Evolutionary conservation across 192 early-diverging fungal species (phyloP).

Genomic region (Glomus cerebriforme): DNA sequence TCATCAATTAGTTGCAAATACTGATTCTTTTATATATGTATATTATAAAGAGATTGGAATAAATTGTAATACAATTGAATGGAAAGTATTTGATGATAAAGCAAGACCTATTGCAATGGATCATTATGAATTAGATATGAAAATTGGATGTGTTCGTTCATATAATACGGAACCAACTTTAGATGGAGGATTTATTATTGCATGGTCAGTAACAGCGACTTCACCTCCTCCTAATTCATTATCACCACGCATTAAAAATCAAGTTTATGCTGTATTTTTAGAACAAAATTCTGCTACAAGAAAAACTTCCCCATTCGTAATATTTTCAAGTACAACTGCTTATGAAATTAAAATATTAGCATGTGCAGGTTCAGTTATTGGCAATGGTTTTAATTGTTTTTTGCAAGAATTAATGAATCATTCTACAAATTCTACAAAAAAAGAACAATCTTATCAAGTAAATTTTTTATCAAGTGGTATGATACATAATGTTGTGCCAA

Average conservation of each 20-base stretch:
- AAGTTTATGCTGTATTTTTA: not conserved
- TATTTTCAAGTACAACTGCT: conserved; percentile 6
- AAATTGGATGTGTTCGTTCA: not conserved
- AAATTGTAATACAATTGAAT: not conserved
- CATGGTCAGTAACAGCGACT: not conserved
- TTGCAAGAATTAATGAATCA: conserved; percentile 2
- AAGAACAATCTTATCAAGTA: not conserved
- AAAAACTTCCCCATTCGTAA: not conserved
- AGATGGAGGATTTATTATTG: conserved; percentile 1
- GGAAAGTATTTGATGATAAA: conserved; percentile 3
- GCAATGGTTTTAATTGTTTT: conserved; percentile 1
- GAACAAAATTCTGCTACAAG: not conserved
- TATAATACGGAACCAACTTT: not conserved
- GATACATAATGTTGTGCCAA: not conserved
- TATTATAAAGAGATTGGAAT: not conserved
- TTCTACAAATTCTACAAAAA: not conserved
- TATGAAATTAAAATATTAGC: conserved; percentile 8
- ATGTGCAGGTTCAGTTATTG: conserved; percentile 5
- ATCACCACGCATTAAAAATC: not conserved
- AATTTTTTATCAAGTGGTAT: conserved; percentile 14
- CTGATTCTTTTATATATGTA: conserved; percentile 3
- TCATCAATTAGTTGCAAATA: not conserved
- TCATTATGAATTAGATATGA: not conserved
- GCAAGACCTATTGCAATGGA: not conserved
- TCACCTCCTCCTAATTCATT: not conserved